Base-by-base conservation (phyloP, 805 yeast genomes). In the Metschnikowia matae region DNA sequence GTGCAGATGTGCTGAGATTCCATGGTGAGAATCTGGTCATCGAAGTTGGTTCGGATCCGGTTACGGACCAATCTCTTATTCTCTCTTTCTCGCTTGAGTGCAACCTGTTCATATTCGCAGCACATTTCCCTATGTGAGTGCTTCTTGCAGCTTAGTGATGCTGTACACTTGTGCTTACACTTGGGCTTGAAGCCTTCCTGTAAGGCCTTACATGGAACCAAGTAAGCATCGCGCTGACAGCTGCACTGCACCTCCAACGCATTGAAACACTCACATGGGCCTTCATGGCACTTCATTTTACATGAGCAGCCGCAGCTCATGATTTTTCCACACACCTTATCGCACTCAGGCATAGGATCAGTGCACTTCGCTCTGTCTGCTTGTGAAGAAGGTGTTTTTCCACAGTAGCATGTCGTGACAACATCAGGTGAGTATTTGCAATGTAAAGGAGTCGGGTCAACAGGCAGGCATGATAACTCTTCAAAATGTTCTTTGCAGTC, bases 261-360 rank as follows among this genome's bases (percentile, higher is more conserved):
- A 55, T 78, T 77, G 54, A 66, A 73, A 66, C 97, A 91, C 64
- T 69, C 76, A 62, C 96, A 90, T 1, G 75, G 75, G 0, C 96
- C 97, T 13, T 74, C 77, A 65, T 90, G 97, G 66, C 97, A 90
- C 26, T 70, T 70, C 65, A 80, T 74, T 50, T 75, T 72, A 66
- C 97, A 90, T 15, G 54, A 61, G 56, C 82, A 92, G 1, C 96
- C 96, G 71, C 97, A 90, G 0, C 74, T 65, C 37, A 89, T 65
- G 6, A 50, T 47, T 63, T 85, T 87, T 4, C 77, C 84, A 66
- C 97, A 90, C 0, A 67, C 66, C 3, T 73, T 60, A 6, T 75
- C 82, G 69, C 97, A 90, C 8, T 84, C 81, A 3, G 96, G 94
- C 35, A 89, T 75, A 1, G 89, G 85, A 55, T 89, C 96, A 1